Conservation (phyloP, 2,329 filamentous ascomycete genomes). For the Pseudocercospora fuligena region DNA sequence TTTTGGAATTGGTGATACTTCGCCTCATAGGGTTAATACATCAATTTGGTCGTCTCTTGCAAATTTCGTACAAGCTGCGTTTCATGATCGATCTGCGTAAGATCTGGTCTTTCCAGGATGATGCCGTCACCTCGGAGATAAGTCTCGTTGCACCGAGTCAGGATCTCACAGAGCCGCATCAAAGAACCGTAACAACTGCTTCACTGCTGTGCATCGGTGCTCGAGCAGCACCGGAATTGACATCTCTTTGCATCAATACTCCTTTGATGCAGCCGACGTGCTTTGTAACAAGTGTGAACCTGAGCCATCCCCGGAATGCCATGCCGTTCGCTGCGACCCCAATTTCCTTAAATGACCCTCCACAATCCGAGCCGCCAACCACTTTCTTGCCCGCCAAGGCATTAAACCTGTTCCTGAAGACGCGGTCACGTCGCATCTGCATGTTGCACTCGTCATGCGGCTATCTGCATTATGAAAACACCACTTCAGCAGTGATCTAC, state of each 20-base stretch:
- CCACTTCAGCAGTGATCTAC: conserved; percentile 9
- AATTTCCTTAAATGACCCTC: neutral
- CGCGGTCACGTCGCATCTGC: conserved; percentile 4
- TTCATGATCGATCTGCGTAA: neutral
- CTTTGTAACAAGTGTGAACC: too few relatives aligned
- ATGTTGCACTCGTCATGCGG: conserved; percentile 9
- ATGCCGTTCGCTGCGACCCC: neutral
- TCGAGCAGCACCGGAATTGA: too few relatives aligned
- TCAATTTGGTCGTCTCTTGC: neutral
- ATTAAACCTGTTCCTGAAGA: conserved; percentile 7
- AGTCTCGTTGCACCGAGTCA: neutral
- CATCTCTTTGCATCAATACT: too few relatives aligned
- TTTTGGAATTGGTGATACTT: neutral
- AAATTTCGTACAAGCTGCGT: neutral
- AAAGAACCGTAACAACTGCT: neutral
- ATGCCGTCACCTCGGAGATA: conserved; percentile 1
- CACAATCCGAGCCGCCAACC: neutral
- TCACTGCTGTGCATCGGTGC: too few relatives aligned
- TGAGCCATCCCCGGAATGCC: too few relatives aligned
- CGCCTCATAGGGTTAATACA: neutral
- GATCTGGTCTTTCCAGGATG: neutral
- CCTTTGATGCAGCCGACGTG: too few relatives aligned
- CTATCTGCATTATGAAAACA: neutral
- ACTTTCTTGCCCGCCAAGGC: neutral
- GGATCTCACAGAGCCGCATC: neutral